Evolutionary conservation across 306 rosid species (phyloP).

Genomic region (Crataegus laevigata): DNA sequence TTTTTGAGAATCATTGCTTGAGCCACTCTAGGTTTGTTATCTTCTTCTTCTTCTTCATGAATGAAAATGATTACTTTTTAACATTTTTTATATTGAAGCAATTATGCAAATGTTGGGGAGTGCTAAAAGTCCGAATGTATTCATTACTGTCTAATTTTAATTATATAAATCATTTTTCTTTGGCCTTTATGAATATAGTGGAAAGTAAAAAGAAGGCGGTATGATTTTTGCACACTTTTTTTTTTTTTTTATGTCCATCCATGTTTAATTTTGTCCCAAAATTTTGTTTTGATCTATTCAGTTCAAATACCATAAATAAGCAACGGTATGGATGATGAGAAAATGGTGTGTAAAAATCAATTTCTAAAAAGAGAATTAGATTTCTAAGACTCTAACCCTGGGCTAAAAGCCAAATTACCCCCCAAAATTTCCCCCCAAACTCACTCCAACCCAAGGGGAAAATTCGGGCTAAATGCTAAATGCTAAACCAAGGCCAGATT

Average conservation of each 20-base stretch:
- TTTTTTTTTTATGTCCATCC: rapidly evolving
- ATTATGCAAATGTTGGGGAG: slow-evolving; percentile 19
- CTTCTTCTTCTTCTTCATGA: slow-evolving; percentile 25
- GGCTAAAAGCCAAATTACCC: too few species aligned
- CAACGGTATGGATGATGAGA: too few species aligned
- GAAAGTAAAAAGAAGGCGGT: too few species aligned
- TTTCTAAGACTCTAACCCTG: rapidly evolving
- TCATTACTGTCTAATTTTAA: background rate
- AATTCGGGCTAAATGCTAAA: too few species aligned
- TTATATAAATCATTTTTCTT: background rate
- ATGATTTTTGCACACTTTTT: too few species aligned
- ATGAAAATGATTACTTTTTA: slow-evolving; percentile 27
- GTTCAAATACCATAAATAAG: background rate
- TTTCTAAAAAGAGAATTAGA: too few species aligned
- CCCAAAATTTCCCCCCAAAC: too few species aligned
- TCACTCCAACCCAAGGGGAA: too few species aligned
- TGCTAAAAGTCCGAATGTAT: background rate
- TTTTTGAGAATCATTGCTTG: slow-evolving; percentile 29
- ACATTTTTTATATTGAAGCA: slow-evolving; percentile 12
- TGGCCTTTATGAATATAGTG: too few species aligned
- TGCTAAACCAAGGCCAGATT: too few species aligned
- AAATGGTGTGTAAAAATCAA: background rate
- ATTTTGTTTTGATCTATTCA: too few species aligned
- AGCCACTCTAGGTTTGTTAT: slow-evolving; percentile 14
- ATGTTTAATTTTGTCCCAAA: too few species aligned